Evolutionary conservation across 2,329 filamentous ascomycete species (phyloP).

Genomic region (Aspergillus ibericus): DNA sequence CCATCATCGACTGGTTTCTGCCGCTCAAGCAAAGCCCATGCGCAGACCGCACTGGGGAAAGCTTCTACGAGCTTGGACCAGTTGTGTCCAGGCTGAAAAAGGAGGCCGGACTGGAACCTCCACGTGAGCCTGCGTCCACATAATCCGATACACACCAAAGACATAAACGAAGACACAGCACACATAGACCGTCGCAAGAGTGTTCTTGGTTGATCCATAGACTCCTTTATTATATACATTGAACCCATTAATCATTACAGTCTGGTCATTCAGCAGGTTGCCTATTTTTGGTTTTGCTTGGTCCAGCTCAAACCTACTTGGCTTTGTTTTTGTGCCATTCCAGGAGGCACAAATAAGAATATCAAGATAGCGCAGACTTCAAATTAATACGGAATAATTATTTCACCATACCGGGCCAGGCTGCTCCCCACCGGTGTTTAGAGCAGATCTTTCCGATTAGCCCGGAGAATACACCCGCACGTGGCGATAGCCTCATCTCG

Average conservation of each 20-base stretch:
- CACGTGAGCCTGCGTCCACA: neutral
- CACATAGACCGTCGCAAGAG: constrained; percentile 8
- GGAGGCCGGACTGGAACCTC: constrained; percentile 40
- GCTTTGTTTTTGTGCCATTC: neutral
- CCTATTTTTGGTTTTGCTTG: neutral
- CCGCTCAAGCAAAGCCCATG: constrained; percentile 76
- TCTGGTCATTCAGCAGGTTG: neutral
- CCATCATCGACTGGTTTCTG: constrained; percentile 73
- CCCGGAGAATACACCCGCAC: neutral
- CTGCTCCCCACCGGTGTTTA: no score
- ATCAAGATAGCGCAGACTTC: no score
- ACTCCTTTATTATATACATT: neutral
- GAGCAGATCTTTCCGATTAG: neutral
- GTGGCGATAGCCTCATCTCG: neutral
- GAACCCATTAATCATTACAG: neutral
- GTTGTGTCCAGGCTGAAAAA: constrained; percentile 58
- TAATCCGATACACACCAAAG: neutral
- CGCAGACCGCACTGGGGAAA: constrained; percentile 64
- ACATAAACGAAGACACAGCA: constrained; percentile 18
- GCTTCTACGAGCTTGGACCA: constrained; percentile 68
- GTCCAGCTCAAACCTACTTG: neutral
- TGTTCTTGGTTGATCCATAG: constrained; percentile 1
- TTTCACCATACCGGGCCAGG: neutral
- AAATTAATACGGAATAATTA: neutral
- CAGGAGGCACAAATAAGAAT: no score